Evolutionary conservation across 2,329 filamentous ascomycete genomes (phyloP).

Genomic region (Calonectria hongkongensis): DNA sequence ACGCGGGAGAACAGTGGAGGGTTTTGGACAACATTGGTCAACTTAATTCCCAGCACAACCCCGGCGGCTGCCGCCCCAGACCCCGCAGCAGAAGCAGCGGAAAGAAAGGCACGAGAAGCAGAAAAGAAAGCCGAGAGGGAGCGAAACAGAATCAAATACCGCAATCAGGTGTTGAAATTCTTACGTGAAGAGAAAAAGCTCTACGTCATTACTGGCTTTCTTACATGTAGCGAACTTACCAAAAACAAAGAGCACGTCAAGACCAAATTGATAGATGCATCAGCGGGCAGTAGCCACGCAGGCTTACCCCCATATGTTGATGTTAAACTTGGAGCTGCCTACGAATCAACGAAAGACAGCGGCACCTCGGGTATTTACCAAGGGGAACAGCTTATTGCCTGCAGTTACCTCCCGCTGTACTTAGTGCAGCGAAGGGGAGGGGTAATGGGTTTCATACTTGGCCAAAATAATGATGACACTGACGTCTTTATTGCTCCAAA

Average conservation of each 20-base stretch:
- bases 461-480: background rate
- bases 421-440: background rate
- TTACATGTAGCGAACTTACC: slow-evolving; percentile 20
- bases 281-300: background rate
- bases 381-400: slow-evolving; percentile 26
- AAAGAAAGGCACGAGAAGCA: background rate
- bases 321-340: background rate
- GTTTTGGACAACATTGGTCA: background rate
- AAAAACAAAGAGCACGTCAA: slow-evolving; percentile 8
- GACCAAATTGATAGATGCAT: background rate
- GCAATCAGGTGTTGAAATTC: background rate
- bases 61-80: background rate
- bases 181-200: background rate
- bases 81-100: background rate
- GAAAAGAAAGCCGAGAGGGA: background rate
- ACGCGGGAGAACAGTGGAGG: background rate
- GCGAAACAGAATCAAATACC: background rate
- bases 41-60: background rate
- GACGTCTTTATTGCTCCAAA: background rate
- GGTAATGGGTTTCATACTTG: background rate
- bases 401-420: background rate
- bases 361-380: slow-evolving; percentile 6
- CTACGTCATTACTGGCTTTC: slow-evolving; percentile 18
- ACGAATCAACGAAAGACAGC: background rate
- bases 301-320: background rate